Conservation (phyloP, 805 yeast genomes). For the Wickerhamiella qilinensis region DNA sequence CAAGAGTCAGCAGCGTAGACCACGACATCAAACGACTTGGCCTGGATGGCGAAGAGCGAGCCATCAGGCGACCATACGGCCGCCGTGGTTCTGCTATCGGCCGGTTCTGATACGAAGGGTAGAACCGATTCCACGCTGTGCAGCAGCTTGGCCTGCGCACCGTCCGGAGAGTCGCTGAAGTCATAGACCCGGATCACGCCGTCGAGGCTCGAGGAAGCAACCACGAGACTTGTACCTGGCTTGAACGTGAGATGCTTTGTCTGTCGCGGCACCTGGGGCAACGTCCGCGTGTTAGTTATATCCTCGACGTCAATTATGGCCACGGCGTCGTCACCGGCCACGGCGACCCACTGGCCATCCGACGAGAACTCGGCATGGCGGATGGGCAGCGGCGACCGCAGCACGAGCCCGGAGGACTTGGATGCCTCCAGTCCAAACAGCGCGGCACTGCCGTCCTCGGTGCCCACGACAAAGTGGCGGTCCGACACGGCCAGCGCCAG, state of each 20-base stretch:
- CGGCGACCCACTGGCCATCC: constrained; percentile 23
- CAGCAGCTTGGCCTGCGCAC: constrained; percentile 13
- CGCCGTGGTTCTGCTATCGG: constrained; percentile 32
- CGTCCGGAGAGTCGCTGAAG: constrained; percentile 7
- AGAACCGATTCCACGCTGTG: constrained; percentile 16
- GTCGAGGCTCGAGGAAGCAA: constrained; percentile 21
- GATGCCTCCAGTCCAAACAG: constrained; percentile 17
- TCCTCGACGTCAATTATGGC: constrained; percentile 20
- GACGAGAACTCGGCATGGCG: constrained; percentile 20
- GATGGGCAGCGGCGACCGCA: constrained; percentile 21
- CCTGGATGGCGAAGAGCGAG: constrained; percentile 50
- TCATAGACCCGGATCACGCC: constrained; percentile 21
- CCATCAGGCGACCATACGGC: constrained; percentile 63
- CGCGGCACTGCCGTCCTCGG: constrained; percentile 27
- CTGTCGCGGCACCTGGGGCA: constrained; percentile 30
- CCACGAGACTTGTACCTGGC: constrained; percentile 15
- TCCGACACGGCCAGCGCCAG: constrained; percentile 16
- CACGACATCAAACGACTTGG: constrained; percentile 24
- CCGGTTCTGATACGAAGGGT: constrained; percentile 15
- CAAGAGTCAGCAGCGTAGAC: constrained; percentile 17
- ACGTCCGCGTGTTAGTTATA: constrained; percentile 24
- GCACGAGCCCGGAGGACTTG: constrained; percentile 9
- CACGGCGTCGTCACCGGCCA: constrained; percentile 22
- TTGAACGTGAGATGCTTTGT: constrained; percentile 32
- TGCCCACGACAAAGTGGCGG: constrained; percentile 25